phyloP scores from a whole-genome alignment of 2,329 filamentous ascomycete genomes.

The Xylaria sp. region DNA sequence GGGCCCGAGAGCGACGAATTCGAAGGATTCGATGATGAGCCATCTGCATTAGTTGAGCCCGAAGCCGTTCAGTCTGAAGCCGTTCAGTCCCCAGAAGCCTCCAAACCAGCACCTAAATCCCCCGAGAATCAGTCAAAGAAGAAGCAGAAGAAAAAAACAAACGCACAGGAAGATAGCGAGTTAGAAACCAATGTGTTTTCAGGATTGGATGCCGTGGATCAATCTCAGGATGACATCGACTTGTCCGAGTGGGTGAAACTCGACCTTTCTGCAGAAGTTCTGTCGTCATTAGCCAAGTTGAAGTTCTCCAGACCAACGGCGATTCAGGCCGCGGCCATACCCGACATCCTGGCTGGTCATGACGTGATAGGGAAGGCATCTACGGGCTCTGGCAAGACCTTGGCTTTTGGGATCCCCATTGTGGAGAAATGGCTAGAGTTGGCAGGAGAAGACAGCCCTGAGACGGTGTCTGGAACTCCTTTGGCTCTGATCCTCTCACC shows the following conservation, averaged over 20 bases:
- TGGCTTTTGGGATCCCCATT: constrained; percentile 94
- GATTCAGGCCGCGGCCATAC: constrained; percentile 84
- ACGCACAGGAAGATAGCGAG: constrained; percentile 53
- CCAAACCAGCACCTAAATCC: constrained; percentile 41
- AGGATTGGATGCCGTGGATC: constrained; percentile 64
- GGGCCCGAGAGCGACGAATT: constrained; percentile 59
- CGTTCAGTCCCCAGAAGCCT: constrained; percentile 32
- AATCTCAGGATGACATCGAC: constrained; percentile 70
- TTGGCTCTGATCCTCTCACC: constrained; percentile 87
- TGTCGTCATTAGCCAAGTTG: constrained; percentile 80
- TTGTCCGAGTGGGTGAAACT: constrained; percentile 82
- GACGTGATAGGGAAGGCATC: constrained; percentile 97
- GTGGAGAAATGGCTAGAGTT: constrained; percentile 78
- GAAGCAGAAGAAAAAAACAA: constrained; percentile 44
- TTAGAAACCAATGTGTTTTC: constrained; percentile 63
- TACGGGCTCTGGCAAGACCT: constrained; percentile 95
- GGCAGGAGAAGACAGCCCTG: constrained; percentile 52
- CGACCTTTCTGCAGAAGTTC: constrained; percentile 74
- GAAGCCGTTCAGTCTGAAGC: constrained; percentile 45
- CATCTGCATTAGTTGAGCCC: constrained; percentile 38
- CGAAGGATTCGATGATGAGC: constrained; percentile 70
- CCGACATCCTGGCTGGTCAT: constrained; percentile 81
- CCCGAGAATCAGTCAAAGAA: constrained; percentile 40
- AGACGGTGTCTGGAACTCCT: constrained; percentile 58
- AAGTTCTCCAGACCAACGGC: constrained; percentile 83